phyloP scores from a whole-genome alignment of 1,139 yeast genomes.

The Taphrina pruni region DNA sequence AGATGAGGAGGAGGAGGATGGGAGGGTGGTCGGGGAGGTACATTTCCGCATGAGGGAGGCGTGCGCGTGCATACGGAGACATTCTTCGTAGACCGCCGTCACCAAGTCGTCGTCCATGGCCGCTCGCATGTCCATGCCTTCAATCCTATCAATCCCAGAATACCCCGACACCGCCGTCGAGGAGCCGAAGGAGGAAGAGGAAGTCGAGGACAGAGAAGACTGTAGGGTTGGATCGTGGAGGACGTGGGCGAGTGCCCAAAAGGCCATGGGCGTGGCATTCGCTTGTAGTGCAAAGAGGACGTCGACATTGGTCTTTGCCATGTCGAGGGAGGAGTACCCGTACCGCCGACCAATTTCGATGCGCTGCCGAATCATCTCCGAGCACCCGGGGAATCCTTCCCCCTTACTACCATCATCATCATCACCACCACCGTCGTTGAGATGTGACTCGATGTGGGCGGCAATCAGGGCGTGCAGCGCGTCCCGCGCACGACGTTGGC shows the following conservation, averaged over 20 bases:
- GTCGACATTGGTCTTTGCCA: not conserved
- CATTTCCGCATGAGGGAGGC: constrained; percentile 8
- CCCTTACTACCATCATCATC: too few relatives aligned
- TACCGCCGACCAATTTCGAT: not conserved
- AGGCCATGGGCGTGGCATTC: constrained; percentile 15
- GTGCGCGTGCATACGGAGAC: constrained; percentile 8
- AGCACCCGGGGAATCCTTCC: not conserved
- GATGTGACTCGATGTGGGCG: not conserved
- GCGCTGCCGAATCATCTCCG: not conserved
- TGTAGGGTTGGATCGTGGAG: not conserved
- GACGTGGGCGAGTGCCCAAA: constrained; percentile 14
- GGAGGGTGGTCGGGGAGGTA: not conserved
- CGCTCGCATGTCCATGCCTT: too few relatives aligned
- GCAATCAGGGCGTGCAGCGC: constrained; percentile 1
- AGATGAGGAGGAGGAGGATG: too few relatives aligned
- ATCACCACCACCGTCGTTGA: too few relatives aligned
- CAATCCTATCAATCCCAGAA: too few relatives aligned
- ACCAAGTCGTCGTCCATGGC: not conserved
- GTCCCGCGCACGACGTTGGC: constrained; percentile 4
- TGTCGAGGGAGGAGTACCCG: not conserved
- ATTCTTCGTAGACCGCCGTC: constrained; percentile 1
- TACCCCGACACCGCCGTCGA: too few relatives aligned
- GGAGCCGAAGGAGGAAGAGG: too few relatives aligned
- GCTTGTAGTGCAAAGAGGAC: constrained; percentile 9
- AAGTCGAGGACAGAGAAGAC: too few relatives aligned